phyloP scores from a whole-genome alignment of 305 asterid genomes.

The Fraxinus xanthoxyloides region DNA sequence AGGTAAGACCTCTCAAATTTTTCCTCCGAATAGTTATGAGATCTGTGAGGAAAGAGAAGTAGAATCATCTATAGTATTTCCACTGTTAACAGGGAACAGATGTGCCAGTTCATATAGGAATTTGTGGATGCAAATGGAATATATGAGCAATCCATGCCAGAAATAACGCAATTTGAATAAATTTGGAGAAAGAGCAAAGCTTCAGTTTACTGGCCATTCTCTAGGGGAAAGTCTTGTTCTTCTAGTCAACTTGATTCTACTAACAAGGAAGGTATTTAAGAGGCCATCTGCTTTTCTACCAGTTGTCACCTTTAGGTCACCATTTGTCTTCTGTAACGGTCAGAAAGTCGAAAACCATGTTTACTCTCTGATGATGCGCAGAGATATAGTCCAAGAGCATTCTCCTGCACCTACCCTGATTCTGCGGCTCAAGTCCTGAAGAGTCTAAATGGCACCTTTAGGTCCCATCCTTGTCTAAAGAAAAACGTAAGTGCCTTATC shows the following conservation, averaged over 20 bases:
- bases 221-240: constrained; percentile 89
- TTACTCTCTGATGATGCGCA: constrained; percentile 73
- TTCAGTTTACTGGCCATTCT: constrained; percentile 86
- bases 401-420: constrained; percentile 80
- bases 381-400: constrained; percentile 88
- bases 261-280: constrained; percentile 48
- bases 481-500: constrained; percentile 49
- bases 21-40: neutral
- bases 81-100: constrained; percentile 48
- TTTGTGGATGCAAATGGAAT: constrained; percentile 92
- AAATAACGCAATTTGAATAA: constrained; percentile 48
- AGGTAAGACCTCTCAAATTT: constrained; percentile 36
- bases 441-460: constrained; percentile 67
- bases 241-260: constrained; percentile 70
- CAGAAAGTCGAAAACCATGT: constrained; percentile 63
- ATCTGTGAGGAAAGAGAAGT: neutral
- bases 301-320: constrained; percentile 85
- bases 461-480: constrained; percentile 76
- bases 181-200: constrained; percentile 70
- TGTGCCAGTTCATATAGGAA: constrained; percentile 81
- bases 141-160: constrained; percentile 76
- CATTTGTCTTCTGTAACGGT: constrained; percentile 79
- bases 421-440: constrained; percentile 63
- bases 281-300: constrained; percentile 56
- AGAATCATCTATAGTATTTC: neutral